Conservation (phyloP, 2,329 filamentous ascomycete genomes). For the Trichoderma cornu-damae region DNA sequence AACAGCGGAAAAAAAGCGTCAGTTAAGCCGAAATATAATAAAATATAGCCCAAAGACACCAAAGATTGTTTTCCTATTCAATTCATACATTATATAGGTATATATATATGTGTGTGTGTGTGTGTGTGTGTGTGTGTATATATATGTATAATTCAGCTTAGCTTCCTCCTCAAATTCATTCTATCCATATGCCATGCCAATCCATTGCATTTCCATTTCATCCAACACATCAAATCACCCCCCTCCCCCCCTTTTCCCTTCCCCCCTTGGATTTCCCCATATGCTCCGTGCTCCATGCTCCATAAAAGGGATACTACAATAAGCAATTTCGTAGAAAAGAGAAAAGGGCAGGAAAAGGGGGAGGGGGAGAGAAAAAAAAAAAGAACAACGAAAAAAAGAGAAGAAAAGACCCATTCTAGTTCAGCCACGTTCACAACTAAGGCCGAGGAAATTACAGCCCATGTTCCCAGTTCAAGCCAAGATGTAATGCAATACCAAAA, state of each 20-base stretch:
- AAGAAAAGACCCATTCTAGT: neutral
- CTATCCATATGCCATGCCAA: neutral
- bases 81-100: neutral
- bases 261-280: no score
- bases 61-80: no score
- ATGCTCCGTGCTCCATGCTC: neutral
- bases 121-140: no score
- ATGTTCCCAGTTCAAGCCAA: neutral
- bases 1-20: no score
- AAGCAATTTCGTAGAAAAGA: neutral
- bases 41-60: no score
- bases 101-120: no score
- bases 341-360: neutral
- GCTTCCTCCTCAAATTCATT: neutral
- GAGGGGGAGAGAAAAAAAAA: neutral
- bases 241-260: no score
- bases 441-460: neutral
- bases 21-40: neutral
- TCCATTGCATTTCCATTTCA: neutral
- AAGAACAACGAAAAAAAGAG: neutral
- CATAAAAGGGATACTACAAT: neutral
- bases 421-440: neutral
- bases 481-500: conserved; percentile 4
- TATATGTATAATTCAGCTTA: no score
- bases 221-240: no score